Conservation (phyloP, 345 rosid species). For the Sisymbrium altissimum region DNA sequence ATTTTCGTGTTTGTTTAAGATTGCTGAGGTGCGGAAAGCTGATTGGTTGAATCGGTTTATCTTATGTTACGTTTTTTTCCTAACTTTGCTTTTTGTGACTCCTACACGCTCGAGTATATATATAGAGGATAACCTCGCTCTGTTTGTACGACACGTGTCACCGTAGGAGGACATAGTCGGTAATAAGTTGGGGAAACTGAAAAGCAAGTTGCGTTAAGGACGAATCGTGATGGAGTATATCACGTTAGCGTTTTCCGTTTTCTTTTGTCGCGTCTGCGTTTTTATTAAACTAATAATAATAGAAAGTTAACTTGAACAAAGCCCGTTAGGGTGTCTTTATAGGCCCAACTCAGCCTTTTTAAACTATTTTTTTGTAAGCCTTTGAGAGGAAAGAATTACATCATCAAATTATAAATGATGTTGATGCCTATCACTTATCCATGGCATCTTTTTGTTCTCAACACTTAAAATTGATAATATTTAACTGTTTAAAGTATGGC, state of each 20-base stretch:
- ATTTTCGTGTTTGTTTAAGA: constrained; percentile 4
- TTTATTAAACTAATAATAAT: neutral
- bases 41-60: neutral
- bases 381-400: neutral
- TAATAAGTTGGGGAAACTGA: neutral
- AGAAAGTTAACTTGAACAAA: too few species aligned
- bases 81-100: neutral
- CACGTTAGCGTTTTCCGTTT: constrained; percentile 12
- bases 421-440: neutral
- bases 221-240: neutral
- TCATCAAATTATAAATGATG: neutral
- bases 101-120: neutral
- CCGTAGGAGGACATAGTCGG: neutral
- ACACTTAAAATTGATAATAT: neutral
- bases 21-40: neutral
- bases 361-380: neutral
- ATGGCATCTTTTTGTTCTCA: neutral
- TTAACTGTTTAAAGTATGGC: neutral
- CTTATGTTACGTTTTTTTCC: neutral
- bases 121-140: neutral
- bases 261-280: neutral
- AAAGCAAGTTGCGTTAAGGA: neutral
- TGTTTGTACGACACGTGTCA: neutral
- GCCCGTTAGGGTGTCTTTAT: neutral
- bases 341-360: neutral